A percentile compares a stretch with the other conserved stretches of the same genome.
Conservation (phyloP, 495 filamentous ascomycete genomes). For the Hamigera avellanea region DNA sequence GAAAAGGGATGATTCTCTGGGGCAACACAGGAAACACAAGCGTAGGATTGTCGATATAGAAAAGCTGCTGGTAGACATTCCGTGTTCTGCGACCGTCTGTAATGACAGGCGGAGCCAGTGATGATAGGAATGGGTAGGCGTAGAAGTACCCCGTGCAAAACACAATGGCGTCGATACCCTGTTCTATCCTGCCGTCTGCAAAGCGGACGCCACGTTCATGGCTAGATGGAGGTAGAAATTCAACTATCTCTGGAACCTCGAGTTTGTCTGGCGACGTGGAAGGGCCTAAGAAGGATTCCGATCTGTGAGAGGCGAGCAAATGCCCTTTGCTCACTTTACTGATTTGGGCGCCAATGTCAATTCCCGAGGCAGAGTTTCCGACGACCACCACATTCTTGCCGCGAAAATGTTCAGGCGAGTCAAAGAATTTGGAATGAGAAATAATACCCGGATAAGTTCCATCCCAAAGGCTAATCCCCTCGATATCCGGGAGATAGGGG, state of each 20-base stretch:
- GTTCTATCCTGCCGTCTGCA: constrained; percentile 36
- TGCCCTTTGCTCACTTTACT: constrained; percentile 35
- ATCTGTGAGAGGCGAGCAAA: constrained; percentile 41
- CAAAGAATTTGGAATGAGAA: constrained; percentile 73
- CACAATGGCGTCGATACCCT: constrained; percentile 42
- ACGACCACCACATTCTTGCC: constrained; percentile 63
- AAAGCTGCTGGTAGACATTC: constrained; percentile 65
- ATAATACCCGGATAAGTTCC: constrained; percentile 49
- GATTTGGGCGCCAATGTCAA: constrained; percentile 74
- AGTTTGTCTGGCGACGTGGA: constrained; percentile 25
- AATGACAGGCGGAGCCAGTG: constrained; percentile 46
- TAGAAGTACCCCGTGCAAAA: constrained; percentile 51
- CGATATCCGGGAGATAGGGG: constrained; percentile 57
- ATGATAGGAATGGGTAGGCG: constrained; percentile 45
- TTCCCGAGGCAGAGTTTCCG: constrained; percentile 65
- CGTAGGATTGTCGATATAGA: constrained; percentile 65
- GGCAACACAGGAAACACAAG: constrained; percentile 66
- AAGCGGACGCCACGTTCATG: constrained; percentile 39
- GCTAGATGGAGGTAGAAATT: constrained; percentile 35
- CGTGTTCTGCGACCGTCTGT: constrained; percentile 56
- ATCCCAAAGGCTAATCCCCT: constrained; percentile 46
- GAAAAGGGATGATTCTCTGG: constrained; percentile 76
- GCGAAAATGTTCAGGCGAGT: constrained; percentile 44
- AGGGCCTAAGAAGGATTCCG: constrained; percentile 25
- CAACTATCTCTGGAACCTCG: constrained; percentile 47